Evolutionary conservation across 169 alveolate genomes (phyloP).

Genomic region (Eimeria praecox): DNA sequence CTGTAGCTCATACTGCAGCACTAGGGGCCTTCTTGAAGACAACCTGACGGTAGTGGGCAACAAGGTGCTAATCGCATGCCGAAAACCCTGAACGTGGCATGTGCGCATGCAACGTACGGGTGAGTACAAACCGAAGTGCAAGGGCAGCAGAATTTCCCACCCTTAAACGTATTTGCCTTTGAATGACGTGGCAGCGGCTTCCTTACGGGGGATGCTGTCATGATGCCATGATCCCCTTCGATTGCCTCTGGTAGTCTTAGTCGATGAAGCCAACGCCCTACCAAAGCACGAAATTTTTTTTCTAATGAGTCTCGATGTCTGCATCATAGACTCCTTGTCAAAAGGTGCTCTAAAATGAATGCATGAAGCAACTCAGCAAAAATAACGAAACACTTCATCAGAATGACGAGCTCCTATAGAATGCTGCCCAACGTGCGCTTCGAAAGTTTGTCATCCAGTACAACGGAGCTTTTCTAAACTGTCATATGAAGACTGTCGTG

Average conservation of each 20-base stretch:
- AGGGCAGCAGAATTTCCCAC: neutral
- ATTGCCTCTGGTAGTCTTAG: conserved; percentile 21
- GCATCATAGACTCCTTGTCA: neutral
- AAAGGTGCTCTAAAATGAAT: neutral
- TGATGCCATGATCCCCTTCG: conserved; percentile 34
- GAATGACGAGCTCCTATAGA: neutral
- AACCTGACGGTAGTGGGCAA: conserved; percentile 17
- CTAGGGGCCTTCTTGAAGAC: conserved; percentile 27
- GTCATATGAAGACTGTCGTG: neutral
- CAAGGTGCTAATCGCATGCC: conserved; percentile 52
- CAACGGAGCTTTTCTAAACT: neutral
- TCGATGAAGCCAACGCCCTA: conserved; percentile 39
- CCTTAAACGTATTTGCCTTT: neutral
- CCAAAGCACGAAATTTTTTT: neutral
- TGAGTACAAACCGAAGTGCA: neutral
- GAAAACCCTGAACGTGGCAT: conserved; percentile 13
- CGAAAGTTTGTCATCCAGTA: neutral
- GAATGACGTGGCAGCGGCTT: neutral
- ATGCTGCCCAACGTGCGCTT: neutral
- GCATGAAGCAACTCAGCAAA: neutral
- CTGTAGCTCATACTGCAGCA: conserved; percentile 55
- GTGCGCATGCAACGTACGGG: neutral
- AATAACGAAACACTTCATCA: neutral
- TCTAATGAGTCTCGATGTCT: too few species aligned
- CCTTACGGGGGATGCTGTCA: conserved; percentile 48